phyloP scores from a whole-genome alignment of 768 basidiomycete species.

The Cystofilobasidium bisporidii region DNA sequence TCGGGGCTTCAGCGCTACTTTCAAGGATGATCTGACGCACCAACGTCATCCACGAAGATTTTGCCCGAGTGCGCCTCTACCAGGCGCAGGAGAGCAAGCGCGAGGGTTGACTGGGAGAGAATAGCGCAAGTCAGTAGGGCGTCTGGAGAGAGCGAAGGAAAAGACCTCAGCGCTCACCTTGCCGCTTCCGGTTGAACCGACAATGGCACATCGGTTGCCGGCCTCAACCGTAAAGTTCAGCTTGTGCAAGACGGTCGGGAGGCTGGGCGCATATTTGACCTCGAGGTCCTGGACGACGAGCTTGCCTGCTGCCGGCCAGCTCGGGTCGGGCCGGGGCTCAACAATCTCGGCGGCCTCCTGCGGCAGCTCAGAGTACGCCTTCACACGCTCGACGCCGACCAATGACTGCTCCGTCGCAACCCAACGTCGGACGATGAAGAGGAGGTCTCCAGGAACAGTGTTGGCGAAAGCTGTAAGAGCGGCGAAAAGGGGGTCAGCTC shows the following conservation, averaged over 20 bases:
- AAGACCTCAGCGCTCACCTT: too few relatives aligned
- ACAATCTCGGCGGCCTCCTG: slow-evolving; percentile 73
- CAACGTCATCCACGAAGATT: slow-evolving; percentile 63
- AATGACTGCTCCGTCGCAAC: slow-evolving; percentile 34
- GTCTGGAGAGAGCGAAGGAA: background rate
- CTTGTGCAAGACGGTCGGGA: slow-evolving; percentile 73
- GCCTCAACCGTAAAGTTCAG: slow-evolving; percentile 63
- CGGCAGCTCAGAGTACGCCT: slow-evolving; percentile 34
- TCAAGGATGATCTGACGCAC: slow-evolving; percentile 6
- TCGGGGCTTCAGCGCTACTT: background rate
- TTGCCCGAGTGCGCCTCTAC: slow-evolving; percentile 73
- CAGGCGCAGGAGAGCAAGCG: slow-evolving; percentile 77
- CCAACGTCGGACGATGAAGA: slow-evolving; percentile 38
- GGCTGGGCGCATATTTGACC: slow-evolving; percentile 50
- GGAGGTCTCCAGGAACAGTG: slow-evolving; percentile 60
- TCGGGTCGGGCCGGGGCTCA: slow-evolving; percentile 65
- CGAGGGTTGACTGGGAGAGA: slow-evolving; percentile 34
- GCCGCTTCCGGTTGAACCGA: slow-evolving; percentile 42
- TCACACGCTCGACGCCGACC: slow-evolving; percentile 37
- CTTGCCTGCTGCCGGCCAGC: slow-evolving; percentile 58
- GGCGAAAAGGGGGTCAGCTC: too few relatives aligned
- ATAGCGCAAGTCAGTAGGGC: background rate
- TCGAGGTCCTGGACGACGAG: slow-evolving; percentile 35
- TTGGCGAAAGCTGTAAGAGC: slow-evolving; percentile 72
- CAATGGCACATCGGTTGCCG: slow-evolving; percentile 59